These are phyloP conservation scores for Backusella sp. DNA, from an alignment of 192 early-diverging fungal genomes.

Conservation along the genomic window DNA sequence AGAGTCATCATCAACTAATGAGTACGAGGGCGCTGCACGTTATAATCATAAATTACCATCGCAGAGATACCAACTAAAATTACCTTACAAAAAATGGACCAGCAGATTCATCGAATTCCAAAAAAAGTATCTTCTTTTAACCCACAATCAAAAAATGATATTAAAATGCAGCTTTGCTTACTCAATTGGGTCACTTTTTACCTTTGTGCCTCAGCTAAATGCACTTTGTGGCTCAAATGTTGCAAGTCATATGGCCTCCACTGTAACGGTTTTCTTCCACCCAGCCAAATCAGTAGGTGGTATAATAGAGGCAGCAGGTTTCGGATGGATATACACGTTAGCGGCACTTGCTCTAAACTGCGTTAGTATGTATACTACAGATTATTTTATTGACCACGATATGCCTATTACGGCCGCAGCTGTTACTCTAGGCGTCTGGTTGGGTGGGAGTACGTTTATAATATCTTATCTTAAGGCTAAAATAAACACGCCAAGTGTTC, in stretches of 20 bases:
- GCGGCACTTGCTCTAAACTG: slow-evolving; percentile 39
- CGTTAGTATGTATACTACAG: slow-evolving; percentile 40
- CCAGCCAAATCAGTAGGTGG: slow-evolving; percentile 66
- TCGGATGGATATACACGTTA: slow-evolving; percentile 22
- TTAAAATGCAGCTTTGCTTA: slow-evolving; percentile 65
- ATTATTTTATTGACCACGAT: slow-evolving; percentile 40
- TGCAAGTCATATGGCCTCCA: slow-evolving; percentile 64
- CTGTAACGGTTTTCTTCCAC: slow-evolving; percentile 69
- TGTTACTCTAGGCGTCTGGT: slow-evolving; percentile 43
- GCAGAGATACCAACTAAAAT: not conserved
- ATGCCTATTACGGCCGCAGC: slow-evolving; percentile 32
- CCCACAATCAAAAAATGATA: slow-evolving; percentile 31
- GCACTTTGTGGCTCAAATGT: slow-evolving; percentile 51
- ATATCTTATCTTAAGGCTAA: slow-evolving; percentile 47
- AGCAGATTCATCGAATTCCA: not conserved
- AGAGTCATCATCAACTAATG: not conserved
- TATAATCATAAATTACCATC: not conserved
- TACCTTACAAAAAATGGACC: not conserved
- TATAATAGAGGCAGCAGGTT: slow-evolving; percentile 48
- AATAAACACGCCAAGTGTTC: slow-evolving; percentile 44
- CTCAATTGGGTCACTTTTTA: slow-evolving; percentile 59
- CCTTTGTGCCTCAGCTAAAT: slow-evolving; percentile 56
- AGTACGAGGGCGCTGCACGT: not conserved
- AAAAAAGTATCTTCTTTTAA: not conserved
- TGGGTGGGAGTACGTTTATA: slow-evolving; percentile 48